Evolutionary conservation across 2,329 filamentous ascomycete genomes (phyloP).

Genomic region (Ophiosphaerella herpotricha): DNA sequence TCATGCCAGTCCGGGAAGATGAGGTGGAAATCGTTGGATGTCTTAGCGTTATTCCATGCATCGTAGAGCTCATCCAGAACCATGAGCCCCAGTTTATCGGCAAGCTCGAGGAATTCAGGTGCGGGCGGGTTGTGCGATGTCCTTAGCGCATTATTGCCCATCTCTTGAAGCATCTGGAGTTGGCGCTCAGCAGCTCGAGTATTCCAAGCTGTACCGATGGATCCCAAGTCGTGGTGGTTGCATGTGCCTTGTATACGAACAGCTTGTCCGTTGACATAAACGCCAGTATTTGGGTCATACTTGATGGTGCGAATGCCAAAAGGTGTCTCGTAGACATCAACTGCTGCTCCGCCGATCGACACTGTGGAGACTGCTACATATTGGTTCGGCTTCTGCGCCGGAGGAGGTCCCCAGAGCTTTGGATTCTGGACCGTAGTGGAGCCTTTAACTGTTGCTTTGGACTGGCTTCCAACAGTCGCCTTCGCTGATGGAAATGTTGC

Average conservation of each 20-base stretch:
- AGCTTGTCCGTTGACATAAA: constrained; percentile 54
- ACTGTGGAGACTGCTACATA: constrained; percentile 55
- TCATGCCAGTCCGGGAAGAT: constrained; percentile 61
- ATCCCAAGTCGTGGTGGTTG: constrained; percentile 58
- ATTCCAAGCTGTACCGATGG: constrained; percentile 59
- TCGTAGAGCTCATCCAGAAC: constrained; percentile 62
- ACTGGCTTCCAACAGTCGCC: constrained; percentile 37
- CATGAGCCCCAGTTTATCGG: constrained; percentile 57
- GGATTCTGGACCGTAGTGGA: constrained; percentile 48
- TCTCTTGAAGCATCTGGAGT: constrained; percentile 55
- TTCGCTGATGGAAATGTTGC: constrained; percentile 42
- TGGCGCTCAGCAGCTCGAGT: constrained; percentile 55
- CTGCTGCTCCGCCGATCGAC: constrained; percentile 11
- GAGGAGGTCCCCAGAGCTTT: constrained; percentile 56
- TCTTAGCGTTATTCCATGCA: constrained; percentile 55
- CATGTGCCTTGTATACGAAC: constrained; percentile 55
- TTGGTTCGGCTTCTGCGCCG: constrained; percentile 53
- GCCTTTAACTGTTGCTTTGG: constrained; percentile 40
- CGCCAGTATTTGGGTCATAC: constrained; percentile 49
- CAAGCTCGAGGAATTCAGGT: constrained; percentile 55
- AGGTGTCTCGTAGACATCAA: constrained; percentile 56
- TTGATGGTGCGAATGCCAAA: constrained; percentile 57
- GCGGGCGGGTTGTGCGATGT: constrained; percentile 62
- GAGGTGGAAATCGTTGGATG: constrained; percentile 55
- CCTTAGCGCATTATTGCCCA: constrained; percentile 58